Evolutionary conservation across 202 grass and related monocot species (phyloP), one percentile per base, ranked within the genome.

Genomic region (Musa balbisiana): DNA sequence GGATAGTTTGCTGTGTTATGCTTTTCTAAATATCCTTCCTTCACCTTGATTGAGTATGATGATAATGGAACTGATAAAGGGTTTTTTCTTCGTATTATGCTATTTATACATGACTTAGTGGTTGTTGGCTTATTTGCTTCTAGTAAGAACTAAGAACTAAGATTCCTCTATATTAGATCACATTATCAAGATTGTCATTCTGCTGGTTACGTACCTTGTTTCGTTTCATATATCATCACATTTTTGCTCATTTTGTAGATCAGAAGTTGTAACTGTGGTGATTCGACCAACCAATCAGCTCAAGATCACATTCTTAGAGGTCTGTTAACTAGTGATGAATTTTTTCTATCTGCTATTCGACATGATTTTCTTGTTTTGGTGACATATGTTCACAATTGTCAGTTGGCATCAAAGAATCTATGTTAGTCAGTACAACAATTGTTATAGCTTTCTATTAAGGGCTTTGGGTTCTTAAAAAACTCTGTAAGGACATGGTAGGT

Each of bases 301-400:
- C 72, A 98, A 98, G 87, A 92, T 98, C 78, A 98, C 87, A 75
- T 98, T 98, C 54, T 58, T 98, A 72, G 95, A 94, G 95, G 95
- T 98, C 73, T 66, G 82, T 83, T 22, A 2, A 80, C 50, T 51
- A 85, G 77, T 56, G 50, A 43, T 49, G 19, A 15, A 9, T 55
- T 58, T 69, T 64, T 9, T 62, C 27, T 2, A 24, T 17, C 33
- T 11, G 17, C 49, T 49, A 9, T 19, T 16, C 5, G 0, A 12
- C 23, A 16, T 52, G 12, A 15, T 53, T 25, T 65, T 8, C 22
- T 77, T 77, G 59, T 12, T 76, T 63, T 51, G 15, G 14, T 23
- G 6, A 13, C 33, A 43, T 43, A 69, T 78, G 43, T 20, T 78
- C 10, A 73, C 11, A 50, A 49, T 69, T 29, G 11, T 64, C 24